Conservation (phyloP, 352 stramenopile species). For the Pythium volutum region DNA sequence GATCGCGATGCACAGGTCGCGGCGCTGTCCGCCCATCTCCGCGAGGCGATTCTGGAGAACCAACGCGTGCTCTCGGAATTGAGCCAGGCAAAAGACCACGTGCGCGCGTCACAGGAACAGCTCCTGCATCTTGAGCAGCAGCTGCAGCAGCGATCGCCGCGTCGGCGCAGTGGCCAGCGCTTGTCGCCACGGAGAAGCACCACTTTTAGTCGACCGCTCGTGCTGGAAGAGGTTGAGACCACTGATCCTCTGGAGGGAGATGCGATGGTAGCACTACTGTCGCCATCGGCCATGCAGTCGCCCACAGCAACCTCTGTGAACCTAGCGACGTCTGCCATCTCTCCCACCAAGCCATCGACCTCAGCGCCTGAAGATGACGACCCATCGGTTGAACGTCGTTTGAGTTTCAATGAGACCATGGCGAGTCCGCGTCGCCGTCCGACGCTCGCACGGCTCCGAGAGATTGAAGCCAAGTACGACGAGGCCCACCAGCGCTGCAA, state of each 20-base stretch:
- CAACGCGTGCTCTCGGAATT: slow-evolving; percentile 47
- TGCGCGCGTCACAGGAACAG: slow-evolving; percentile 16
- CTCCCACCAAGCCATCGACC: background rate
- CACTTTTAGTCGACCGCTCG: background rate
- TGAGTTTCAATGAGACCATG: slow-evolving; percentile 1
- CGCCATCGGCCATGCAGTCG: background rate
- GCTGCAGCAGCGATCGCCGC: slow-evolving; percentile 12
- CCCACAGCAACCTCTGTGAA: background rate
- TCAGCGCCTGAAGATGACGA: background rate
- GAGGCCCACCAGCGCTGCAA: slow-evolving; percentile 42
- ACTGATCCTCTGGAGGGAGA: background rate
- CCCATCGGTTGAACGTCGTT: background rate
- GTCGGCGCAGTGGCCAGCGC: slow-evolving; percentile 1
- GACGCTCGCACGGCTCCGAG: slow-evolving; percentile 21
- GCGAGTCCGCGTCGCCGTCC: slow-evolving; percentile 15
- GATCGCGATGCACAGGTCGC: slow-evolving; percentile 40
- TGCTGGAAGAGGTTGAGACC: slow-evolving; percentile 8
- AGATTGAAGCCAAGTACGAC: slow-evolving; percentile 47
- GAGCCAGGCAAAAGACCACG: slow-evolving; percentile 35
- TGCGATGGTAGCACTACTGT: background rate
- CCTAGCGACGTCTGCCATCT: background rate
- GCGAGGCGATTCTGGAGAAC: slow-evolving; percentile 59
- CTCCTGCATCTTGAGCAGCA: slow-evolving; percentile 17
- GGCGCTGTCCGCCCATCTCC: slow-evolving; percentile 40
- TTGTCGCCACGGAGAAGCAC: slow-evolving; percentile 8